phyloP scores from a whole-genome alignment of 176 grass and related monocot genomes.

The Musa beccarii region DNA sequence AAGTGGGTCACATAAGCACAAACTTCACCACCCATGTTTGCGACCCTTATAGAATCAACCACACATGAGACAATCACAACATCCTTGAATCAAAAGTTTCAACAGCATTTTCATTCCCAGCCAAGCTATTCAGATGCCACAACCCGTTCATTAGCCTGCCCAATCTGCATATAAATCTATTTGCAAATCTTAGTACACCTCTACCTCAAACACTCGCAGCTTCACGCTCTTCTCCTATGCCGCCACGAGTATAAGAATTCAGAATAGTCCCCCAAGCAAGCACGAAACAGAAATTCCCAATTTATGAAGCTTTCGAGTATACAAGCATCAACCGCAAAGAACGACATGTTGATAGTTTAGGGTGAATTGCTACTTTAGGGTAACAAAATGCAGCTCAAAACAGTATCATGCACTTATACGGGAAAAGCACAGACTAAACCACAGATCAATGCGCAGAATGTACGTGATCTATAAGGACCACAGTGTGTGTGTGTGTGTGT shows the following conservation, averaged over 20 bases:
- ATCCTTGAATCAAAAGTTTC: too few species aligned
- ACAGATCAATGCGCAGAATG: conserved; percentile 27
- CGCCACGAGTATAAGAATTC: not conserved
- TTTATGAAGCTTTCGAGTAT: not conserved
- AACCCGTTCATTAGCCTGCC: not conserved
- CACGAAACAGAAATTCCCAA: not conserved
- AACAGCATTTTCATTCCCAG: not conserved
- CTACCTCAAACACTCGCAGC: not conserved
- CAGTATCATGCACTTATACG: not conserved
- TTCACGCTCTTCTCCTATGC: not conserved
- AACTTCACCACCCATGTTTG: too few species aligned
- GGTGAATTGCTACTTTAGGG: not conserved
- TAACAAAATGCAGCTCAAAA: not conserved
- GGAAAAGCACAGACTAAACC: not conserved
- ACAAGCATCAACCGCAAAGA: not conserved
- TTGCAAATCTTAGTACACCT: too few species aligned
- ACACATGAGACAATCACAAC: too few species aligned
- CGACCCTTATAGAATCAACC: too few species aligned
- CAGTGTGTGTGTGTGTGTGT: not conserved
- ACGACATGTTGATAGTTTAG: not conserved
- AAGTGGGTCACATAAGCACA: too few species aligned
- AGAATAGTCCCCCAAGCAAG: not conserved
- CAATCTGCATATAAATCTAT: not conserved
- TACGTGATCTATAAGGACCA: not conserved
- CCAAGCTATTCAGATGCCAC: not conserved